Evolutionary conservation across 2,329 filamentous ascomycete species (phyloP).

Genomic region (Colletotrichum tropicicola): DNA sequence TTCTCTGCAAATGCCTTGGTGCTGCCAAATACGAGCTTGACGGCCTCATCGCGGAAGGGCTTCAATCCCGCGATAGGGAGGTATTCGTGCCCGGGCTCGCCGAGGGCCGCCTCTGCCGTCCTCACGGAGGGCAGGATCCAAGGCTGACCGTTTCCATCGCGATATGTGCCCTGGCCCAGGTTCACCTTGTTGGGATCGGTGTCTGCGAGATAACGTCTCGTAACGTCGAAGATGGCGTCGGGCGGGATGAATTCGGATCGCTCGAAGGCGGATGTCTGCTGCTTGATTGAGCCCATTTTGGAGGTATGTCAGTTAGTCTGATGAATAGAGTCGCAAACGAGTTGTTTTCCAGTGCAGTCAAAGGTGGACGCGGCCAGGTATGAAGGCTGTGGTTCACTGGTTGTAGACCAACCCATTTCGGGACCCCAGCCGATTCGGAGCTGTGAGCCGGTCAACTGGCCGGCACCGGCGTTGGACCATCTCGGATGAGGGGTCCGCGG

Average conservation of each 20-base stretch:
- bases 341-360: no score
- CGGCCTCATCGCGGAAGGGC: conserved; percentile 41
- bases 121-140: conserved; percentile 49
- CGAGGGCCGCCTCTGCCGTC: conserved; percentile 34
- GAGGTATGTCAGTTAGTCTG: background rate
- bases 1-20: conserved; percentile 37
- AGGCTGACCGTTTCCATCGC: conserved; percentile 46
- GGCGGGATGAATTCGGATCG: conserved; percentile 37
- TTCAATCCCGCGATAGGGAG: conserved; percentile 45
- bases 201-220: conserved; percentile 42
- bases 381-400: background rate
- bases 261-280: conserved; percentile 31
- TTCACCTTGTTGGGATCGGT: conserved; percentile 44
- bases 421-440: conserved; percentile 22
- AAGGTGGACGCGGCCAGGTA: background rate
- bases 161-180: conserved; percentile 48
- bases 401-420: background rate
- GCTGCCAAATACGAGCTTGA: conserved; percentile 41
- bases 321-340: background rate
- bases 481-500: conserved; percentile 17
- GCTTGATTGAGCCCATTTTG: conserved; percentile 18
- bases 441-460: conserved; percentile 3
- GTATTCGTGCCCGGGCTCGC: conserved; percentile 44
- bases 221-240: conserved; percentile 46
- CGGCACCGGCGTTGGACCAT: conserved; percentile 19